phyloP scores from a whole-genome alignment of 2,329 filamentous ascomycete species.

The Aspergillus bombycis region DNA sequence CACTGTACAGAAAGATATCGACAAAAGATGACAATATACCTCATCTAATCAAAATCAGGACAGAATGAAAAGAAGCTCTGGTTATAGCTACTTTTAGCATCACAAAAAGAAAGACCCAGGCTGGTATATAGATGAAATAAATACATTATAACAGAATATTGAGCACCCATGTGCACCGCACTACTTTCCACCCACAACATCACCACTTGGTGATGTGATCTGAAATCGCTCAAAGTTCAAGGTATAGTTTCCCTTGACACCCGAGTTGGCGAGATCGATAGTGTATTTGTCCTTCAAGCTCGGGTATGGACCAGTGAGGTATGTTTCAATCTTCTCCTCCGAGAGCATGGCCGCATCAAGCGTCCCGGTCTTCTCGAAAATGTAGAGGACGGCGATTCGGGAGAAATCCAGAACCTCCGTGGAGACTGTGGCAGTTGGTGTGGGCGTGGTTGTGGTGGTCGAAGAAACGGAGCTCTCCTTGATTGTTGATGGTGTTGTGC shows the following conservation, averaged over 20 bases:
- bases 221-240: constrained; percentile 41
- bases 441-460: constrained; percentile 20
- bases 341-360: constrained; percentile 34
- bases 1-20: not conserved
- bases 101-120: not conserved
- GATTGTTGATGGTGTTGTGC: constrained; percentile 15
- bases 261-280: constrained; percentile 25
- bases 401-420: constrained; percentile 37
- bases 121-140: not conserved
- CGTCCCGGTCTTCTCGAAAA: constrained; percentile 38
- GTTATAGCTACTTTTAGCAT: not conserved
- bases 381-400: constrained; percentile 46
- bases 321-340: constrained; percentile 34
- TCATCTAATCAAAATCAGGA: not conserved
- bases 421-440: constrained; percentile 19
- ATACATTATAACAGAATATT: not conserved
- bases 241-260: constrained; percentile 31
- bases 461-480: constrained; percentile 12
- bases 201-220: constrained; percentile 30
- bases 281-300: constrained; percentile 24
- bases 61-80: not conserved
- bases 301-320: constrained; percentile 31
- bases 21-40: not conserved
- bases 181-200: constrained; percentile 28
- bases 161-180: not conserved